Evolutionary conservation across 108 stramenopile genomes (phyloP).

Genomic region (Cyclotella cryptica): DNA sequence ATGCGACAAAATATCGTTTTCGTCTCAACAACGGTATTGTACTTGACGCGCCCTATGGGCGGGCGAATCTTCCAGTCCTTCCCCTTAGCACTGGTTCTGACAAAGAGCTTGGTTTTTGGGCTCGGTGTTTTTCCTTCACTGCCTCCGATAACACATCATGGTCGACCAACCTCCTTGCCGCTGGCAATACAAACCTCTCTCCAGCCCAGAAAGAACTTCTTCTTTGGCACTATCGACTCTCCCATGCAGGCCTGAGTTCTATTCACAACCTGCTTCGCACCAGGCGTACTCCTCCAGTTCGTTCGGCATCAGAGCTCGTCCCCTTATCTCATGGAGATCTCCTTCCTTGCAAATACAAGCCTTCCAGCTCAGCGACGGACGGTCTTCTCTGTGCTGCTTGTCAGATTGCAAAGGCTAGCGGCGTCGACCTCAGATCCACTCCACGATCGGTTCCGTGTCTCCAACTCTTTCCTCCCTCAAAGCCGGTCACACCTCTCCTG

Average conservation of each 20-base stretch:
- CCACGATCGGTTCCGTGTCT: background rate
- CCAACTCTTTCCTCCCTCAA: background rate
- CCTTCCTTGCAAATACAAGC: no score
- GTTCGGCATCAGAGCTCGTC: background rate
- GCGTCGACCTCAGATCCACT: background rate
- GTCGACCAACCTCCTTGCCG: background rate
- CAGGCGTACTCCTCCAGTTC: background rate
- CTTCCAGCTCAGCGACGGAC: no score
- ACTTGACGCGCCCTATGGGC: no score
- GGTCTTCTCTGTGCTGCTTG: no score
- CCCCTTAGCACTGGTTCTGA: no score
- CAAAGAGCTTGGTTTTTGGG: background rate
- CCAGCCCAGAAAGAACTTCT: background rate
- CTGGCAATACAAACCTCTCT: background rate
- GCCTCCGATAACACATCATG: background rate
- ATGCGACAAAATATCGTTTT: background rate
- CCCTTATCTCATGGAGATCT: background rate
- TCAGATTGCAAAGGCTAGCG: background rate
- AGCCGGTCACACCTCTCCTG: constrained; percentile 22
- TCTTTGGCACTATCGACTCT: background rate
- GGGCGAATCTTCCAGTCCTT: no score
- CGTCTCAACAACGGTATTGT: no score
- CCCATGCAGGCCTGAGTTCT: background rate
- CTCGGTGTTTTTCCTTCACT: background rate
- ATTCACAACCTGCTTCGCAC: background rate